A percentile compares a stretch with the other conserved stretches of the same genome.
Conservation (phyloP, 2,329 filamentous ascomycete genomes). For the Paraconiothyrium sp. region DNA sequence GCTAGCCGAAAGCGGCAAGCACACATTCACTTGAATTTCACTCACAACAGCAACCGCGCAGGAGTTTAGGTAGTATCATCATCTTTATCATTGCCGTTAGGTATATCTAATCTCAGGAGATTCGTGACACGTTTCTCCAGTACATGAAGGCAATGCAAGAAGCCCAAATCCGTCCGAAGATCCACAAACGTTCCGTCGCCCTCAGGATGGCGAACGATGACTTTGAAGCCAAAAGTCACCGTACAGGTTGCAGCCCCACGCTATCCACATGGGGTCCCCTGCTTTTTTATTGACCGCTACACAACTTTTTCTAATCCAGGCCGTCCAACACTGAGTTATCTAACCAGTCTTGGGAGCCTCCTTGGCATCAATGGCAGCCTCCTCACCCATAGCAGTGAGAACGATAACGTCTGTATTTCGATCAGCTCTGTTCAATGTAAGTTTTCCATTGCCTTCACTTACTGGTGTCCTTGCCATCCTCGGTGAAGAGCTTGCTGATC, state of each 20-base stretch:
- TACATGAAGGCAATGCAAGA: slow-evolving; percentile 51
- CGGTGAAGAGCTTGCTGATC: slow-evolving; percentile 81
- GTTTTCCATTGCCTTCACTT: slow-evolving; percentile 58
- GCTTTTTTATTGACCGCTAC: slow-evolving; percentile 35
- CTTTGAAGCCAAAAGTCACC: slow-evolving; percentile 41
- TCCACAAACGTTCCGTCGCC: slow-evolving; percentile 45
- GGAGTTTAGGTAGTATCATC: slow-evolving; percentile 44
- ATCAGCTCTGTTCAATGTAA: slow-evolving; percentile 25
- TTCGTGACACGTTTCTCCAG: slow-evolving; percentile 47
- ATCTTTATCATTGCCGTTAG: slow-evolving; percentile 49
- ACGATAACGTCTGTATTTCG: slow-evolving; percentile 80
- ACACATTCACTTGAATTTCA: slow-evolving; percentile 32
- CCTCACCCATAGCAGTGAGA: slow-evolving; percentile 95
- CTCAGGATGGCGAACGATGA: slow-evolving; percentile 38
- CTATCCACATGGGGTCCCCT: slow-evolving; percentile 28
- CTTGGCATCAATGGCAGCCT: slow-evolving; percentile 91
- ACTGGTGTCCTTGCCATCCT: slow-evolving; percentile 94
- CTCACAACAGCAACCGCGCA: slow-evolving; percentile 28
- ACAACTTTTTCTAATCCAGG: slow-evolving; percentile 39
- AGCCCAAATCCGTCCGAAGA: slow-evolving; percentile 50
- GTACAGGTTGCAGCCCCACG: slow-evolving; percentile 38
- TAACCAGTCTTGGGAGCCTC: slow-evolving; percentile 72
- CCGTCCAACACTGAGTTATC: slow-evolving; percentile 36
- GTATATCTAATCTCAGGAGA: slow-evolving; percentile 45
- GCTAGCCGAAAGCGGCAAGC: slow-evolving; percentile 37